phyloP scores from a whole-genome alignment of 495 filamentous ascomycete genomes.

The Aspergillus funiculosus region DNA sequence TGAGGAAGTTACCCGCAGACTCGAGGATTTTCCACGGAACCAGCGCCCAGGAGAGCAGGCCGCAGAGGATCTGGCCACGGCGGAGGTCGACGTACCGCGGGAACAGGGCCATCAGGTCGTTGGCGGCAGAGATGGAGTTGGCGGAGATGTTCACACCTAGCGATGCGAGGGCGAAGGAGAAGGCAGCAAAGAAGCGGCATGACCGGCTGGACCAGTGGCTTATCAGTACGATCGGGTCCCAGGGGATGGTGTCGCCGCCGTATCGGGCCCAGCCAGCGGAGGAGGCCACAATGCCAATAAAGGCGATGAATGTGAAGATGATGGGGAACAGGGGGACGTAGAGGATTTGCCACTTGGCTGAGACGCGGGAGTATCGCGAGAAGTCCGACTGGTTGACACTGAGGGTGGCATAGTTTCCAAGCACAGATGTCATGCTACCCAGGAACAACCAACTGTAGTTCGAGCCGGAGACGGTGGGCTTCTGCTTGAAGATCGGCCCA shows the following conservation, averaged over 20 bases:
- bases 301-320: constrained; percentile 46
- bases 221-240: constrained; percentile 43
- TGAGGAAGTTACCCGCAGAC: constrained; percentile 51
- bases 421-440: constrained; percentile 40
- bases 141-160: constrained; percentile 57
- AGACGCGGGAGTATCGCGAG: constrained; percentile 43
- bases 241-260: constrained; percentile 31
- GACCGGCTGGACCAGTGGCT: constrained; percentile 45
- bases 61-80: constrained; percentile 56
- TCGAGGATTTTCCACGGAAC: constrained; percentile 61
- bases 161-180: constrained; percentile 41
- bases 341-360: constrained; percentile 40
- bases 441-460: constrained; percentile 42
- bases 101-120: constrained; percentile 56
- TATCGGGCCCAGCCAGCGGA: constrained; percentile 42
- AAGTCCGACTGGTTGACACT: constrained; percentile 44
- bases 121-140: constrained; percentile 59
- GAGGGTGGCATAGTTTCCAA: constrained; percentile 42
- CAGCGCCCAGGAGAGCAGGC: constrained; percentile 54
- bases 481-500: constrained; percentile 31
- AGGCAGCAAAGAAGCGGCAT: constrained; percentile 48
- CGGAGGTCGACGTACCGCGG: constrained; percentile 57
- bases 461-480: constrained; percentile 29
- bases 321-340: constrained; percentile 46
- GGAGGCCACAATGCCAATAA: constrained; percentile 44